Percentiles rank a stretch among this genome's conserved stretches.
Evolutionary conservation across 441 rosid genomes (phyloP).

Genomic region (Erodium texanum): DNA sequence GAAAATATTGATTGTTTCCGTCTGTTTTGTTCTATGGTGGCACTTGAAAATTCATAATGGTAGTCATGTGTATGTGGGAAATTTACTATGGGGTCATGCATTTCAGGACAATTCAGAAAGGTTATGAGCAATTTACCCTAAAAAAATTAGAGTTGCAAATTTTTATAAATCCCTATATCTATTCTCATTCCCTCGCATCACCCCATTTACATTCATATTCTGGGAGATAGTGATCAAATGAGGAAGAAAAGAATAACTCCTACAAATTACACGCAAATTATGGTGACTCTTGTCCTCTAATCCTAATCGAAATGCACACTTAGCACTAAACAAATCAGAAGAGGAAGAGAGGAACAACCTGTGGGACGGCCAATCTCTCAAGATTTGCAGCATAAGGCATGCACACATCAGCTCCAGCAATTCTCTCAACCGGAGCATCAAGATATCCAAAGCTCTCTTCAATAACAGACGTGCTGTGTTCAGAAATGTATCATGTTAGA

Average conservation of each 20-base stretch:
- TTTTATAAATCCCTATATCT: too few species aligned
- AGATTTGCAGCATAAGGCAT: conserved; percentile 92
- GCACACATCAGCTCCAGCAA: conserved; percentile 86
- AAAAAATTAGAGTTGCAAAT: too few species aligned
- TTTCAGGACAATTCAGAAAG: too few species aligned
- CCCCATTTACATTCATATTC: too few species aligned
- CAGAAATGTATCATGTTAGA: conserved; percentile 6
- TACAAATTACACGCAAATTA: not conserved
- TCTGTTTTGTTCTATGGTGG: too few species aligned
- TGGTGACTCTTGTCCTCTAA: not conserved
- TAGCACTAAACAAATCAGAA: not conserved
- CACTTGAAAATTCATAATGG: too few species aligned
- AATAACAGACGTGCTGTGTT: conserved; percentile 55
- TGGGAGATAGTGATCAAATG: not conserved
- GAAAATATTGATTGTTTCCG: too few species aligned
- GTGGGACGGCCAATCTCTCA: conserved; percentile 88
- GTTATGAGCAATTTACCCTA: too few species aligned
- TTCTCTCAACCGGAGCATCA: conserved; percentile 84
- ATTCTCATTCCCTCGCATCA: not conserved
- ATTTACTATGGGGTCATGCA: too few species aligned
- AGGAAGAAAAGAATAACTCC: not conserved
- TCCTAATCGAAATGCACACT: not conserved
- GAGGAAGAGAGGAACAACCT: conserved; percentile 36
- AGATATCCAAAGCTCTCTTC: conserved; percentile 87
- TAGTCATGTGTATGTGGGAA: too few species aligned